Conservation (phyloP, 2,329 filamentous ascomycete genomes). For the Fusarium mangiferae region DNA sequence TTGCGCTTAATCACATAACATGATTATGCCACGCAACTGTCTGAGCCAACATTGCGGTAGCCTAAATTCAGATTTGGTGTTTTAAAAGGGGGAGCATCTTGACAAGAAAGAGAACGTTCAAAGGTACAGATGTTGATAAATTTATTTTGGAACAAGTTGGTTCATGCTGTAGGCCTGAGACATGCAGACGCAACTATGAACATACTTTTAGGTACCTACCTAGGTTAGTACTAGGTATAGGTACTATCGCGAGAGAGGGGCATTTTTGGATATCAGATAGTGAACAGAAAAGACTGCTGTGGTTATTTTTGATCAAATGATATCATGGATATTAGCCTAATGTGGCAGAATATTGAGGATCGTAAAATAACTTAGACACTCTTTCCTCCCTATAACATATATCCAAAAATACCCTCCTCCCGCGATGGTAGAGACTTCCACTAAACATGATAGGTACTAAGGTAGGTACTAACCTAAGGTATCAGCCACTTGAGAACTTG, state of each 20-base stretch:
- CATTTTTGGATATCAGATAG: too few species aligned
- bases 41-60: neutral
- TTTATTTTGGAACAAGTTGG: neutral
- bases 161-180: neutral
- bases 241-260: too few species aligned
- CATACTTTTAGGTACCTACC: neutral
- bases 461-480: neutral
- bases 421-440: too few species aligned
- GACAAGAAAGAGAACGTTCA: neutral
- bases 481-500: neutral
- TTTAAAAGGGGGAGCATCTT: neutral
- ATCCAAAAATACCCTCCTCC: too few species aligned
- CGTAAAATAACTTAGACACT: too few species aligned
- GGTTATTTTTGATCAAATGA: too few species aligned
- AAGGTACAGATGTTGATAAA: neutral
- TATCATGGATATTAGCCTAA: too few species aligned
- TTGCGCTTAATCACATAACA: neutral
- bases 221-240: too few species aligned
- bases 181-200: neutral
- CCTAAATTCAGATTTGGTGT: neutral
- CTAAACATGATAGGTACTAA: too few species aligned
- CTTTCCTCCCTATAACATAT: too few species aligned
- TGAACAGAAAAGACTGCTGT: too few species aligned
- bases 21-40: neutral
- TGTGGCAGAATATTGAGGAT: too few species aligned